Conservation (phyloP, 306 rosid genomes). For the Glycyrrhiza uralensis region DNA sequence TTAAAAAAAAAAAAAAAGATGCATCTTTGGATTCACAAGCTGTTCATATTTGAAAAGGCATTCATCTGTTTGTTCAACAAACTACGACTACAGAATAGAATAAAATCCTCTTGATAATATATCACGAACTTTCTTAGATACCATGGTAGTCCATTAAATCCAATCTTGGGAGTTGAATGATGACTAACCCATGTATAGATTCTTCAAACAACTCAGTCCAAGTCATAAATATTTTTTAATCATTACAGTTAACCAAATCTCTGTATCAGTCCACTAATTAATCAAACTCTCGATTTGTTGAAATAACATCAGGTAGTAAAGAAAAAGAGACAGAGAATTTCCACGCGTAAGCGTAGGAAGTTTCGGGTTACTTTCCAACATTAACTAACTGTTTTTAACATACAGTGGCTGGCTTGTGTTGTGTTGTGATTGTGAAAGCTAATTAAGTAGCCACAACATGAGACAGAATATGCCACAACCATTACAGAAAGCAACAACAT, state of each 20-base stretch:
- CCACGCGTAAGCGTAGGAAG: not conserved
- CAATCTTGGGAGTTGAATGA: not conserved
- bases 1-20: too few species aligned
- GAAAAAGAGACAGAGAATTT: not conserved
- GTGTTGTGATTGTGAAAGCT: conserved; percentile 2
- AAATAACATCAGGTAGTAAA: not conserved
- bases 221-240: not conserved
- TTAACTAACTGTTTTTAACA: not conserved
- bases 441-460: not conserved
- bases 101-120: not conserved
- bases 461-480: conserved; percentile 17
- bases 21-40: not conserved
- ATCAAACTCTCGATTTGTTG: not conserved
- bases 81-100: not conserved
- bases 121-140: not conserved
- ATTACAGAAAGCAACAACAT: conserved; percentile 24
- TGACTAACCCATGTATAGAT: not conserved
- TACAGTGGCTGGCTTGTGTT: not conserved
- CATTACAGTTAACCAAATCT: not conserved
- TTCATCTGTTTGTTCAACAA: not conserved
- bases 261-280: not conserved
- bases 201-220: not conserved
- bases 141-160: not conserved
- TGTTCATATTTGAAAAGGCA: not conserved
- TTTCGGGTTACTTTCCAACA: not conserved